Evolutionary conservation across 352 stramenopile species (phyloP).

Genomic region (Globisporangium rhizosaccharum): DNA sequence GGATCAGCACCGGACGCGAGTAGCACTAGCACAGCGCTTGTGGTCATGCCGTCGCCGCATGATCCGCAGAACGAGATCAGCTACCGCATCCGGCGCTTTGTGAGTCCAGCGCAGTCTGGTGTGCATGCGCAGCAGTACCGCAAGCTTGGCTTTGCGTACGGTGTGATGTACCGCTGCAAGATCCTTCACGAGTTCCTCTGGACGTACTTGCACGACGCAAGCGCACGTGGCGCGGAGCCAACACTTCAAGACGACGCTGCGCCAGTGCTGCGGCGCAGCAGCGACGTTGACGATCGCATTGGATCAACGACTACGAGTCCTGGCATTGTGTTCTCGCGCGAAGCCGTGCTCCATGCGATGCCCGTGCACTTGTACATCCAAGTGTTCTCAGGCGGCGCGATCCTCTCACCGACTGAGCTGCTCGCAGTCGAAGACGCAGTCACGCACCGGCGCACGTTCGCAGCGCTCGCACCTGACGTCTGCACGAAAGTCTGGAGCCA

Average conservation of each 20-base stretch:
- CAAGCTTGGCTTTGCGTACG: conserved; percentile 74
- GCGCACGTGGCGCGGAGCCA: background rate
- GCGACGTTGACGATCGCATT: conserved; percentile 10
- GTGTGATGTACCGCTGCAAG: conserved; percentile 82
- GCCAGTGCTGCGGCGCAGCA: conserved; percentile 35
- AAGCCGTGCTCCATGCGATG: conserved; percentile 74
- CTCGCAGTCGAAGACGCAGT: conserved; percentile 48
- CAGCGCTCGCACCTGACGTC: conserved; percentile 31
- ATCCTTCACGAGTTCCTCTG: conserved; percentile 71
- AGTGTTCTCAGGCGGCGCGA: conserved; percentile 62
- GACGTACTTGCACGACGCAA: conserved; percentile 48
- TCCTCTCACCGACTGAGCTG: conserved; percentile 52
- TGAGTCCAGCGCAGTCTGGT: conserved; percentile 48
- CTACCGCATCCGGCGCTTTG: conserved; percentile 66
- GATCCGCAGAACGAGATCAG: conserved; percentile 35
- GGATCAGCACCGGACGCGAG: background rate
- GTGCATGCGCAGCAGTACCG: conserved; percentile 64
- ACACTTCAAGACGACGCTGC: conserved; percentile 10
- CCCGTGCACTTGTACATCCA: conserved; percentile 76
- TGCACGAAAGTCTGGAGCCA: conserved; percentile 67
- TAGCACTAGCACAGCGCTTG: background rate
- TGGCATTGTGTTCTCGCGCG: conserved; percentile 69
- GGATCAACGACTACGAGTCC: background rate
- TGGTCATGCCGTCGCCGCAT: background rate
- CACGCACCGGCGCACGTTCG: conserved; percentile 36